Evolutionary conservation across 371 early-diverging fungal genomes (phyloP).

Genomic region (Apophysomyces elegans): DNA sequence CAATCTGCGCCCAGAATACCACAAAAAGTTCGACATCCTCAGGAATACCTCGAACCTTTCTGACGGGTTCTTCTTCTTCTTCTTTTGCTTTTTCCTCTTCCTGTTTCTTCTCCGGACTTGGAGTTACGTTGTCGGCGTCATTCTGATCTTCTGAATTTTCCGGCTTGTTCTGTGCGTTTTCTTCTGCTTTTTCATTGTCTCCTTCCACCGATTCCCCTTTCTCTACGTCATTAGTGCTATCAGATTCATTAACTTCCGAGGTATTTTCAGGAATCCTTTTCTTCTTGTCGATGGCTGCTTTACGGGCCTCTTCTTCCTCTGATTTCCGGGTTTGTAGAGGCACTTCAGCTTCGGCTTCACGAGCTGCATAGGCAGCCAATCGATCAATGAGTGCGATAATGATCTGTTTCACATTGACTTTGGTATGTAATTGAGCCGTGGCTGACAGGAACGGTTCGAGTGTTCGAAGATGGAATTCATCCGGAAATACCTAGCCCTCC

Average conservation of each 20-base stretch:
- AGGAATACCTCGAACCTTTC: constrained; percentile 73
- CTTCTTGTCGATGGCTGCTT: constrained; percentile 26
- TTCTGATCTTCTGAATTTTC: constrained; percentile 21
- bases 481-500: constrained; percentile 75
- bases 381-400: constrained; percentile 90
- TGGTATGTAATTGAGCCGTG: constrained; percentile 80
- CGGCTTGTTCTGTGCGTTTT: constrained; percentile 17
- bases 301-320: constrained; percentile 27
- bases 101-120: constrained; percentile 27
- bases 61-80: constrained; percentile 23
- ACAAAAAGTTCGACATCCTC: constrained; percentile 88
- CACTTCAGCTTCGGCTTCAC: constrained; percentile 18
- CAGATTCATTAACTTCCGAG: too few relatives aligned
- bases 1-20: constrained; percentile 93
- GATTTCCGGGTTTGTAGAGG: constrained; percentile 22
- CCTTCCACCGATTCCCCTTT: constrained; percentile 15
- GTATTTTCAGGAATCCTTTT: constrained; percentile 29
- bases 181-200: constrained; percentile 24
- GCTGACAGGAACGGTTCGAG: constrained; percentile 83
- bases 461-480: constrained; percentile 91
- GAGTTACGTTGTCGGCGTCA: constrained; percentile 27
- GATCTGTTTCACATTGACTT: constrained; percentile 89
- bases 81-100: constrained; percentile 33
- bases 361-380: constrained; percentile 40
- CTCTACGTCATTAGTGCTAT: too few relatives aligned